Evolutionary conservation across 345 rosid genomes (phyloP).

Genomic region (Salix arbutifolia): DNA sequence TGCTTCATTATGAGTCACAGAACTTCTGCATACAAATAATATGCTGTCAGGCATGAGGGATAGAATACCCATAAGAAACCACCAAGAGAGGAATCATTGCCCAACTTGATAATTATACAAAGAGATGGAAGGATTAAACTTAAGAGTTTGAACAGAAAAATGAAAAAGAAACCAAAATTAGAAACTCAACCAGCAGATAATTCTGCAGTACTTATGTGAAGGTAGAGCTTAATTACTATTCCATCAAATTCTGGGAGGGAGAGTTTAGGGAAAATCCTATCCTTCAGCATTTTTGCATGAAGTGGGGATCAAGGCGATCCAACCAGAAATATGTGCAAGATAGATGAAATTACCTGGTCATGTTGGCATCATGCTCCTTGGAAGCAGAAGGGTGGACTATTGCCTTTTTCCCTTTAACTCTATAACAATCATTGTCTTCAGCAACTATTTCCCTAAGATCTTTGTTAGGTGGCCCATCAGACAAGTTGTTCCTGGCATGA

Average conservation of each 20-base stretch:
- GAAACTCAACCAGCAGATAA: not conserved
- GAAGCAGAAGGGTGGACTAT: slow-evolving; percentile 22
- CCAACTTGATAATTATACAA: not conserved
- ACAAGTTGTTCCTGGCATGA: slow-evolving; percentile 24
- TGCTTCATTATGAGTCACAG: slow-evolving; percentile 18
- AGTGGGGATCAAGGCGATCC: not conserved
- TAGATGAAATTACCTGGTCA: slow-evolving; percentile 44
- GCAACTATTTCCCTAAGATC: slow-evolving; percentile 48
- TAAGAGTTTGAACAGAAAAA: not conserved
- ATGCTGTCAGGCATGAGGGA: not conserved
- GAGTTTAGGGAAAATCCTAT: not conserved
- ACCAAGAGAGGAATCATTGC: not conserved
- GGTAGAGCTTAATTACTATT: not conserved
- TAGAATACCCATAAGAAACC: not conserved
- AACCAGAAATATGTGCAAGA: not conserved
- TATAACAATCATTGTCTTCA: slow-evolving; percentile 26
- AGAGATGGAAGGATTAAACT: not conserved
- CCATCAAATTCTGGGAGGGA: not conserved
- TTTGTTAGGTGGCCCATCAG: slow-evolving; percentile 25
- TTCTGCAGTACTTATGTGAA: not conserved
- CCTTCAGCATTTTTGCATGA: not conserved
- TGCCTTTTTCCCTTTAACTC: slow-evolving; percentile 50
- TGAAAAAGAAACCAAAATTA: not conserved
- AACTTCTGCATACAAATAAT: slow-evolving; percentile 23
- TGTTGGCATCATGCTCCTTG: slow-evolving; percentile 21